Conservation (phyloP, 164 flowering plant species). For the Vitis cinerea region DNA sequence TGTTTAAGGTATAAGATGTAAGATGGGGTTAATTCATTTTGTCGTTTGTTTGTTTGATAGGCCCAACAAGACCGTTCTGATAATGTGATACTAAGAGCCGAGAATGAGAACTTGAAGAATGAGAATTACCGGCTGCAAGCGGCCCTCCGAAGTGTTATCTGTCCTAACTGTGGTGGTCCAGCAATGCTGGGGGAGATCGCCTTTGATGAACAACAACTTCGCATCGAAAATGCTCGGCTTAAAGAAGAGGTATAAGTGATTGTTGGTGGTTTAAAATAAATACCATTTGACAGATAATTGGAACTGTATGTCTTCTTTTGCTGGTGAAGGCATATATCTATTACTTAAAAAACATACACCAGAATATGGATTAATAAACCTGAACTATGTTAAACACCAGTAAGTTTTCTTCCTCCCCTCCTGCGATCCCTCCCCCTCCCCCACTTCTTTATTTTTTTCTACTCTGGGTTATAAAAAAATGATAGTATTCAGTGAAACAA, state of each 20-base stretch:
- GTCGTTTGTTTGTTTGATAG: constrained; percentile 22
- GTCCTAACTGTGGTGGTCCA: constrained; percentile 86
- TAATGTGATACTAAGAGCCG: constrained; percentile 67
- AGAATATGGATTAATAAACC: no score
- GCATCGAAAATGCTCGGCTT: constrained; percentile 85
- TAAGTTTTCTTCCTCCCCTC: no score
- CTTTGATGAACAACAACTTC: constrained; percentile 79
- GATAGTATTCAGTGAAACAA: no score
- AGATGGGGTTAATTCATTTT: background rate
- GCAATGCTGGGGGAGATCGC: constrained; percentile 66
- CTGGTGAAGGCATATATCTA: no score
- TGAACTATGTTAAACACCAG: no score
- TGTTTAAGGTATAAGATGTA: background rate
- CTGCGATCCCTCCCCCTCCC: no score
- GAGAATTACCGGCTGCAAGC: constrained; percentile 78
- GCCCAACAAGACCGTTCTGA: constrained; percentile 90
- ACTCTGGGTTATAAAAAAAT: no score
- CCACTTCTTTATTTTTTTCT: no score
- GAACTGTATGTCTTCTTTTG: no score
- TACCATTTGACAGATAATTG: no score
- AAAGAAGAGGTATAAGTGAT: constrained; percentile 70
- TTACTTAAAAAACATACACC: no score
- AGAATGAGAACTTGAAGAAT: constrained; percentile 70
- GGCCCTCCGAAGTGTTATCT: constrained; percentile 55
- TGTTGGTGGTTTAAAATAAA: background rate